phyloP scores from a whole-genome alignment of 78 protist genomes.

The Isochrysis galbana region DNA sequence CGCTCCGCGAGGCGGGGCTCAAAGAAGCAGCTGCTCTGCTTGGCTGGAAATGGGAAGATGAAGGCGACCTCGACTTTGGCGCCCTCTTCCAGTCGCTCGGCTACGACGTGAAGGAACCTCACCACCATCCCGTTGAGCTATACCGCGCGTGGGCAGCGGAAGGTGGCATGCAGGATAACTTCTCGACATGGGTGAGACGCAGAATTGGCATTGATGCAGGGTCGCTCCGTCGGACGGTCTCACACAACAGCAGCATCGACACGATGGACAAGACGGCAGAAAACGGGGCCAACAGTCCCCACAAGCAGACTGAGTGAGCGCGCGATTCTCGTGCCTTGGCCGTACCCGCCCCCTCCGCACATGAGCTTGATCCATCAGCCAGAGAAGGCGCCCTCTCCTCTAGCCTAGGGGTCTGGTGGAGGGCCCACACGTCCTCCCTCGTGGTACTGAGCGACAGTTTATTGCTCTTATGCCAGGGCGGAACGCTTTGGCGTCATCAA shows the following conservation, averaged over 20 bases:
- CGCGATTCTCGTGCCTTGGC: too few relatives aligned
- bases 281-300: too few relatives aligned
- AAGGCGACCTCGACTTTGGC: constrained; percentile 11
- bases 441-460: too few relatives aligned
- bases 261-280: too few relatives aligned
- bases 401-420: too few relatives aligned
- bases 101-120: not conserved
- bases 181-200: not conserved
- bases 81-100: not conserved
- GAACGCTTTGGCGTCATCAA: too few relatives aligned
- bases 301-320: too few relatives aligned
- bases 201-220: not conserved
- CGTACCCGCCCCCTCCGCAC: too few relatives aligned
- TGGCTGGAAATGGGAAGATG: not conserved
- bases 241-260: not conserved
- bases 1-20: constrained; percentile 39
- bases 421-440: too few relatives aligned
- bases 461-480: too few relatives aligned
- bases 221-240: not conserved
- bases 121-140: not conserved
- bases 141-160: not conserved
- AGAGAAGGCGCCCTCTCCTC: too few relatives aligned
- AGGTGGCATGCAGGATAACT: not conserved
- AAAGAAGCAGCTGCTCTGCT: not conserved
- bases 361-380: too few relatives aligned